Conservation (phyloP, 305 asterid species). For the Fraxinus platypoda region DNA sequence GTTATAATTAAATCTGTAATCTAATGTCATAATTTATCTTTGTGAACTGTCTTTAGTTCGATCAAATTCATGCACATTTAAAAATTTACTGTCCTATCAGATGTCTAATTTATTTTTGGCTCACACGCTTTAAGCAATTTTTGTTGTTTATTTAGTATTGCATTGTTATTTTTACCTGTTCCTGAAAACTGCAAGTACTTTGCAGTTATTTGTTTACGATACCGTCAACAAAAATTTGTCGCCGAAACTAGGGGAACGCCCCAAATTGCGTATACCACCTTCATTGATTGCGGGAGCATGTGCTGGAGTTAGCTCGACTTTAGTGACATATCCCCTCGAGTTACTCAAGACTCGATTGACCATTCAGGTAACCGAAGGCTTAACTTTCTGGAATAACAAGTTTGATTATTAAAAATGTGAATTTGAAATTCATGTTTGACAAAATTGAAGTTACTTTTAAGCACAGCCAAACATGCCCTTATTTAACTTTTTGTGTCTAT, state of each 20-base stretch:
- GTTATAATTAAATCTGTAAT: not conserved
- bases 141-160: not conserved
- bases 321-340: conserved; percentile 93
- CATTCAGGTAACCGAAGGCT: conserved; percentile 63
- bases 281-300: conserved; percentile 91
- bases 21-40: not conserved
- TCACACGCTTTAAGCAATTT: not conserved
- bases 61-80: not conserved
- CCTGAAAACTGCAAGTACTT: conserved; percentile 12
- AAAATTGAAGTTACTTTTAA: not conserved
- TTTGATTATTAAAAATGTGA: not conserved
- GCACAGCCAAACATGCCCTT: not conserved
- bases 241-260: conserved; percentile 64
- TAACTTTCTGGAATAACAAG: not conserved
- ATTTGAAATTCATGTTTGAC: not conserved
- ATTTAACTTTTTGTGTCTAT: not conserved
- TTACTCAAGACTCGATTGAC: conserved; percentile 91
- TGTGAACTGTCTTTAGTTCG: not conserved
- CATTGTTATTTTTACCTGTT: not conserved
- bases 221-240: conserved; percentile 86
- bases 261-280: conserved; percentile 73
- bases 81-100: not conserved
- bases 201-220: conserved; percentile 85
- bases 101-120: not conserved
- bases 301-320: conserved; percentile 95